Base-by-base conservation (phyloP, 352 stramenopile species). In the Globisporangium nodosum region DNA sequence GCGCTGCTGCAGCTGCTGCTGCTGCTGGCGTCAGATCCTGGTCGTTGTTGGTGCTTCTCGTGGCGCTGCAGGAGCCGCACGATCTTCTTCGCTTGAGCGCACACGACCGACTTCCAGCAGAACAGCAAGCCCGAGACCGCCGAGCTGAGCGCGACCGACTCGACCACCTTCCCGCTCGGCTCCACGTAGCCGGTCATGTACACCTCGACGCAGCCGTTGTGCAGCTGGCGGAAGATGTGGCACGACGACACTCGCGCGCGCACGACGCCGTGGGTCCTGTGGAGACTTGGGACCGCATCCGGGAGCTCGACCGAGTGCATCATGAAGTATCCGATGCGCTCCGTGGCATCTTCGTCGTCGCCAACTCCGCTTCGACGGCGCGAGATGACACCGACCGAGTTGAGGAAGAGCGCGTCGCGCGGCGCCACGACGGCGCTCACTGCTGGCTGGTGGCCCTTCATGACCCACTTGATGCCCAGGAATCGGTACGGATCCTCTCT, bases 401-500 rank as follows among this genome's bases (percentile, higher is more conserved):
- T 64, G 33, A 82, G 51, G 39, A 77, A 65, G 5, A 82, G 65
- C 48, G 80, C 57, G 39, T 85, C 75, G 27, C 73, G 68, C 47
- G 70, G 60, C 21, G 61, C 48, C 12, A 85, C 63, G 49, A 85
- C 45, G 8, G 56, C 46, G 0, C 65, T 66, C 15, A 80, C 49
- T 5, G 64, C 64, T 5, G 59, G 18, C 4, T 67, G 68, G 20
- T 64, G 66, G 27, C 61, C 70, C 37, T 81, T 82, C 16, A 82
- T 63, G 55, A 80, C 62, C 75, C 72, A 82, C 52, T 85, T 80
- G 64, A 85, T 49, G 5, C 72, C 73, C 2, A 85, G 62, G 56
- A 81, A 81, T 0, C 67, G 60, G 47, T 69, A 83, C 18, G 71
- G 74, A 15, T 83, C 60, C 2, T 64, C 49, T 1, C 55, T 59